Conservation (phyloP, 169 alveolate species). For the Neospora caninum region DNA sequence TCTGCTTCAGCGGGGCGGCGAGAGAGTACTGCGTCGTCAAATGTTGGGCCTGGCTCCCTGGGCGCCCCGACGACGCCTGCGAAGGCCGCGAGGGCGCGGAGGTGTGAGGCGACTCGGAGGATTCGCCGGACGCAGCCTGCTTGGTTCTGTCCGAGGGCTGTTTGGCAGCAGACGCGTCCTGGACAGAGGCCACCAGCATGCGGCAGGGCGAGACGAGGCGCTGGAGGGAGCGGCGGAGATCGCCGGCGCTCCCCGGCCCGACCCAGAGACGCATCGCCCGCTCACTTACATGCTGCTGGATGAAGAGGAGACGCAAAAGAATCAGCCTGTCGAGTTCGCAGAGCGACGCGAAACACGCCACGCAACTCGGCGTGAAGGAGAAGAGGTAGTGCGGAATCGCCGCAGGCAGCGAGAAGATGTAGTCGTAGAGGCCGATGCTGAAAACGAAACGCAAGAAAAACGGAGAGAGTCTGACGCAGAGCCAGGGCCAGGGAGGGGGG, state of each 20-base stretch:
- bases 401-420: constrained; percentile 40
- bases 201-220: constrained; percentile 68
- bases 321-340: constrained; percentile 82
- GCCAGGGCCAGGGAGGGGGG: neutral
- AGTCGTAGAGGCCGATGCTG: constrained; percentile 38
- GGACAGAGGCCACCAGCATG: constrained; percentile 68
- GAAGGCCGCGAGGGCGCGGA: neutral
- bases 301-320: constrained; percentile 77
- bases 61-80: neutral
- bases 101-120: neutral
- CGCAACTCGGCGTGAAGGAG: constrained; percentile 16
- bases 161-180: constrained; percentile 7
- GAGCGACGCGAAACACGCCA: constrained; percentile 75
- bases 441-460: neutral
- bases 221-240: constrained; percentile 73
- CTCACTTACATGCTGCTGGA: constrained; percentile 86
- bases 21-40: constrained; percentile 70
- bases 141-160: neutral
- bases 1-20: constrained; percentile 65
- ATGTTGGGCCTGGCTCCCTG: neutral
- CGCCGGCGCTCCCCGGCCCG: constrained; percentile 75
- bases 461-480: neutral
- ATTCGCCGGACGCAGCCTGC: neutral
- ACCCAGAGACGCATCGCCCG: constrained; percentile 86
- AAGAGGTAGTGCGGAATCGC: constrained; percentile 23